These are phyloP conservation scores for Zymoseptoria pseudotritici DNA, from an alignment of 2,329 filamentous ascomycete genomes.

Conservation along the genomic window DNA sequence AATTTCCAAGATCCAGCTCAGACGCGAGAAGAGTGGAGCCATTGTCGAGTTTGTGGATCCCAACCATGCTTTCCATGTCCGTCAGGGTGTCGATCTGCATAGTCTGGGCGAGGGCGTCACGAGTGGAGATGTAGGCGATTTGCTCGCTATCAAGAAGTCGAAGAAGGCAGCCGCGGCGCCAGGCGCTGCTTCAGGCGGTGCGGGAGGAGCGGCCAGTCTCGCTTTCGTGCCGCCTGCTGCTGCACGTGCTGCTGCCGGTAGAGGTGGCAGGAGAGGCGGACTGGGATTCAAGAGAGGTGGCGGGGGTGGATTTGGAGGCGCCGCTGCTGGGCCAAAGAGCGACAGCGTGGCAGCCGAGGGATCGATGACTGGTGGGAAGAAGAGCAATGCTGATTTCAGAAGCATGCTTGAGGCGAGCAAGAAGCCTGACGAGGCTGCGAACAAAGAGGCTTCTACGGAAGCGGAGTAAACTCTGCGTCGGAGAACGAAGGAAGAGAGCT, in stretches of 20 bases:
- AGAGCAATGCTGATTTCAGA: conserved; percentile 53
- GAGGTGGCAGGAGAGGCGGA: conserved; percentile 41
- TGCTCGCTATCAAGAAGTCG: conserved; percentile 40
- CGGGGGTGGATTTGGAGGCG: conserved; percentile 25
- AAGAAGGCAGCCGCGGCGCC: conserved; percentile 25
- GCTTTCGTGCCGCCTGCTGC: conserved; percentile 24
- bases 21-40: conserved; percentile 76
- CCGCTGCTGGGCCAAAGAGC: conserved; percentile 2
- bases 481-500: neutral
- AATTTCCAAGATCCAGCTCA: conserved; percentile 68
- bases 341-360: conserved; percentile 21
- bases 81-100: conserved; percentile 39
- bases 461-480: neutral
- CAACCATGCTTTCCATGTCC: conserved; percentile 63
- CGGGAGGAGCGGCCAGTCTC: neutral
- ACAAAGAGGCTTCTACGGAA: neutral
- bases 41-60: conserved; percentile 73
- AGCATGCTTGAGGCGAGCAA: conserved; percentile 40
- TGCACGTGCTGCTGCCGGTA: conserved; percentile 39
- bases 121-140: conserved; percentile 46
- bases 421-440: conserved; percentile 6
- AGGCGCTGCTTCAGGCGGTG: neutral
- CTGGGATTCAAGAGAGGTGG: conserved; percentile 44
- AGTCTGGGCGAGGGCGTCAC: conserved; percentile 33
- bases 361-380: conserved; percentile 30